Evolutionary conservation across 176 grass and related monocot genomes (phyloP).

Genomic region (Aegilops sharonensis): DNA sequence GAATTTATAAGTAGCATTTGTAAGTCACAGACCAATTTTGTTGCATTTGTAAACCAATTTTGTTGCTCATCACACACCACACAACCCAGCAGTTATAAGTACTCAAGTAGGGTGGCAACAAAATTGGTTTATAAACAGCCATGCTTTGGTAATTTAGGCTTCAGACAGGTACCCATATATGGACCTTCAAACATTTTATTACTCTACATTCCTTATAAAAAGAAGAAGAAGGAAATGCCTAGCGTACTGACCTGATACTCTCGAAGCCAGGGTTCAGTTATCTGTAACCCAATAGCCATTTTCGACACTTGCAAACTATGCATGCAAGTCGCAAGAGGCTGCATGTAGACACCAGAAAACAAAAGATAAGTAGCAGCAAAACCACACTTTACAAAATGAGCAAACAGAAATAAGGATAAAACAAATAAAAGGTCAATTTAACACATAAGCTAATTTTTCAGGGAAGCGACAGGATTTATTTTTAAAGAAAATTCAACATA

Average conservation of each 20-base stretch:
- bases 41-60: no score
- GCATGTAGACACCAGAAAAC: constrained; percentile 16
- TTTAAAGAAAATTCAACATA: neutral
- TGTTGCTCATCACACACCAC: neutral
- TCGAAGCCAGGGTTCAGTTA: constrained; percentile 95
- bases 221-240: neutral
- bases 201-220: neutral
- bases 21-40: no score
- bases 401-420: constrained; percentile 4
- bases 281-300: constrained; percentile 75
- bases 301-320: constrained; percentile 72
- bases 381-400: constrained; percentile 1
- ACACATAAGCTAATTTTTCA: neutral
- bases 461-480: constrained; percentile 1
- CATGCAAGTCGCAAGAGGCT: constrained; percentile 94
- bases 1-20: no score
- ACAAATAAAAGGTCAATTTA: neutral
- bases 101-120: neutral
- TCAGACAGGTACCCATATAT: neutral
- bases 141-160: neutral
- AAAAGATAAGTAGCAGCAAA: constrained; percentile 27
- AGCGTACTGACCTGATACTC: constrained; percentile 81
- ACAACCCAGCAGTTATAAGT: neutral
- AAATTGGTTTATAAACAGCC: neutral
- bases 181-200: neutral